Base-by-base conservation (phyloP, 2,329 filamentous ascomycete genomes). In the Tolypocladium pustulatum region DNA sequence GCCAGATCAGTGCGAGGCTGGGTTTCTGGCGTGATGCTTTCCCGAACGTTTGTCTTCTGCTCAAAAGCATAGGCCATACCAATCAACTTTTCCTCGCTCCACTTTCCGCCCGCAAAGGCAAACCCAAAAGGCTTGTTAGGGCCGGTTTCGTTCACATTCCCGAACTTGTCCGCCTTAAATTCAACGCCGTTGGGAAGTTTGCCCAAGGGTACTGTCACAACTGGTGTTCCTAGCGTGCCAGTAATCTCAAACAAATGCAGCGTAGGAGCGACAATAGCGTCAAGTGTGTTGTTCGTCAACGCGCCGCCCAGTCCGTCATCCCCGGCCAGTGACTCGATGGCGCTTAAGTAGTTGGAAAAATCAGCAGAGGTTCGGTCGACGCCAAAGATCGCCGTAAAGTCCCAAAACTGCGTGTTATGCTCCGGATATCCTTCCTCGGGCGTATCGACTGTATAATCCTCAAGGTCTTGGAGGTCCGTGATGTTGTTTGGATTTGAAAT, bases 311-410 rank as follows among this genome's bases (percentile, higher is more conserved):
- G 7, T 9, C 40, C 40, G 40, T n/a, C 4, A 12, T 43, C 8
- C 20, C 40, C 40, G 1, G 20, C n/a, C 3, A 43, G 20, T 8
- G 20, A n/a, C 20, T 22, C 6, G 40, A 22, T 43, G 40, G 7
- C 6, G 2, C 22, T 22, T 20, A 1, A 1, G 37, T 20, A 17
- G 20, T 10, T 10, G 7, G 7, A 43, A 10, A 43, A 9, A 3
- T 43, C 8, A 22, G 40, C 20, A 43, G 20, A 12, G 20, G 40
- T 43, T 5, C 9, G n/a, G 40, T 22, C 9, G 10, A 22, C 3
- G 7, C 40, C 40, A 0, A 9, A 3, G 5, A 9, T 3, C 4
- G 10, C 10, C 1, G n/a, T 13, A 0, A 12, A 1, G 6, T 43
- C 40, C 40, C 40, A 41, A 9, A n/a, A 8, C 2, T 8, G 2